Evolutionary conservation across 768 basidiomycete species (phyloP).

Genomic region (Glaciozyma martinii): DNA sequence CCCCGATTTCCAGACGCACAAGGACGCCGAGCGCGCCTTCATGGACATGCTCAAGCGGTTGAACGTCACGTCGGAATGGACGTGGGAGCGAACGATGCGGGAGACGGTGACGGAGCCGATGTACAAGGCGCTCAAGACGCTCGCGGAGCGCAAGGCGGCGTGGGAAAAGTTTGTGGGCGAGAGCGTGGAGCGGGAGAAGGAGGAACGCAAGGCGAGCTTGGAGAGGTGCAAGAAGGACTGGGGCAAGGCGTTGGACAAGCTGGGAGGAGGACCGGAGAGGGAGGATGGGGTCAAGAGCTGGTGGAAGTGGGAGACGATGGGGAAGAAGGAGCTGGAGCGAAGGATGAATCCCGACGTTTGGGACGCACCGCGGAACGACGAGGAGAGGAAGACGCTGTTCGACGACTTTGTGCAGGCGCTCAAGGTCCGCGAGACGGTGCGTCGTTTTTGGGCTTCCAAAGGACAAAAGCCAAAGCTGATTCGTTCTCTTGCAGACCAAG

Average conservation of each 20-base stretch:
- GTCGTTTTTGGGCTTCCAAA: too few relatives aligned
- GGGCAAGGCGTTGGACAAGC: constrained; percentile 90
- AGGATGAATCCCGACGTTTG: constrained; percentile 47
- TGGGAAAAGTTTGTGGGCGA: constrained; percentile 88
- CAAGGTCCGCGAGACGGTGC: constrained; percentile 77
- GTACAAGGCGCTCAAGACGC: constrained; percentile 84
- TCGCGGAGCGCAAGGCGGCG: constrained; percentile 86
- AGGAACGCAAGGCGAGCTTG: constrained; percentile 73
- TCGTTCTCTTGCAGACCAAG: constrained; percentile 53
- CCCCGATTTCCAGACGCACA: constrained; percentile 71
- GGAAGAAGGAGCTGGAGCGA: constrained; percentile 52
- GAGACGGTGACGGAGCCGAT: constrained; percentile 96
- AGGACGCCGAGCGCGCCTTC: constrained; percentile 92
- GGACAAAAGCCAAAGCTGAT: accelerated
- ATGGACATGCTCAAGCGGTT: constrained; percentile 78
- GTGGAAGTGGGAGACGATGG: constrained; percentile 40
- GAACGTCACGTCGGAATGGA: constrained; percentile 83
- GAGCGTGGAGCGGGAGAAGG: constrained; percentile 66
- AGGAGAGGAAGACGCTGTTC: constrained; percentile 77
- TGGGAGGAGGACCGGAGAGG: constrained; percentile 62
- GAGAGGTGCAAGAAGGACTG: constrained; percentile 51
- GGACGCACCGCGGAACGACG: constrained; percentile 66
- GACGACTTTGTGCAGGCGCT: constrained; percentile 84
- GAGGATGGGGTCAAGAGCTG: constrained; percentile 57
- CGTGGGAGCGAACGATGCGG: constrained; percentile 97